Evolutionary conservation across 2,329 filamentous ascomycete species (phyloP).

Genomic region (Colletotrichum chrysophilum): DNA sequence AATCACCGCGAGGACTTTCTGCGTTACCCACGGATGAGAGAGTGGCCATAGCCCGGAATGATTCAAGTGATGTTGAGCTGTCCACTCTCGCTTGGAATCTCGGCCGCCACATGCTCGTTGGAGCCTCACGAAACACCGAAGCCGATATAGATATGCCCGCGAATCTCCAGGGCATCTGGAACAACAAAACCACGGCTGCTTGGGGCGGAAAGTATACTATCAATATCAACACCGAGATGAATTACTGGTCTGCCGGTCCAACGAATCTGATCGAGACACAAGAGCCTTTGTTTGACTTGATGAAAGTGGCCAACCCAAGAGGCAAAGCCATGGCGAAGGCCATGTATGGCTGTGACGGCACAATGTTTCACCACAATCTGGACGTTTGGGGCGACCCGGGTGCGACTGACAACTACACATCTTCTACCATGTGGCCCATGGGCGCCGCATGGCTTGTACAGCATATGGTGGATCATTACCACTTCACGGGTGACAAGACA

Average conservation of each 20-base stretch:
- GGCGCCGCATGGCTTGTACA: constrained; percentile 43
- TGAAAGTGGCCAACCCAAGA: constrained; percentile 33
- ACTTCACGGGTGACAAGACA: constrained; percentile 34
- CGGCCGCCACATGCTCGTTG: constrained; percentile 35
- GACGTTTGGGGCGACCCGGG: constrained; percentile 44
- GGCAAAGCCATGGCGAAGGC: constrained; percentile 36
- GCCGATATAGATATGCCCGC: constrained; percentile 29
- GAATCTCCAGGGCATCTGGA: constrained; percentile 42
- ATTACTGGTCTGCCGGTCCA: constrained; percentile 42
- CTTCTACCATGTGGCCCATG: constrained; percentile 39
- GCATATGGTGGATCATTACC: constrained; percentile 43
- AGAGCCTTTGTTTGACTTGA: constrained; percentile 41
- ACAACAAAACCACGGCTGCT: constrained; percentile 32
- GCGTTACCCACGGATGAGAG: constrained; percentile 3
- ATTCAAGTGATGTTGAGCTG: constrained; percentile 29
- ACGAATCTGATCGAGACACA: constrained; percentile 41
- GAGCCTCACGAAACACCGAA: constrained; percentile 25
- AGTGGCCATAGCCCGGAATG: constrained; percentile 12
- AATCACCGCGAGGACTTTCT: constrained; percentile 12
- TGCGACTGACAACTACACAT: constrained; percentile 34
- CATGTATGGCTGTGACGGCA: constrained; percentile 44
- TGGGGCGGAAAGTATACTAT: constrained; percentile 49
- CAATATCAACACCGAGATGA: constrained; percentile 47
- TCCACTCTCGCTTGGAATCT: constrained; percentile 34
- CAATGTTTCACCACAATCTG: constrained; percentile 42